A percentile compares a stretch with the other conserved stretches of the same genome.
Evolutionary conservation across 2,329 filamentous ascomycete genomes (phyloP).

Genomic region (Aureobasidium sp.): DNA sequence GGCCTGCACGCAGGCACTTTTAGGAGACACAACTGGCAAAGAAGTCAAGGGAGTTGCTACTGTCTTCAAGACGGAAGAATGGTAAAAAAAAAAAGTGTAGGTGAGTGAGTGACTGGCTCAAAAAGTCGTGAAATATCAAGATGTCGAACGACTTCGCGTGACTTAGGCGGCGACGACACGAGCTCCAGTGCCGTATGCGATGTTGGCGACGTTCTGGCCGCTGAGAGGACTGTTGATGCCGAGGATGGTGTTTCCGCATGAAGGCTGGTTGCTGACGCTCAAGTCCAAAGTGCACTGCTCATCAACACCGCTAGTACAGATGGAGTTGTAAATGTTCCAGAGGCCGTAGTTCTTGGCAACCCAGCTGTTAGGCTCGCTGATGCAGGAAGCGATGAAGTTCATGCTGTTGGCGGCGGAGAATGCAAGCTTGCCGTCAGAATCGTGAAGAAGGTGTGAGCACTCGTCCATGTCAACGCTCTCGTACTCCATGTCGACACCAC

Average conservation of each 20-base stretch:
- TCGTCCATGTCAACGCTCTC: conserved; percentile 41
- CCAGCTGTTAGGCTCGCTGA: conserved; percentile 36
- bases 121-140: not conserved
- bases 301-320: conserved; percentile 24
- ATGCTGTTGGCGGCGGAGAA: conserved; percentile 51
- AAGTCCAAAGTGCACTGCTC: conserved; percentile 24
- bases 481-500: conserved; percentile 45
- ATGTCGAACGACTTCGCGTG: not conserved
- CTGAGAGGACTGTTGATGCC: conserved; percentile 20
- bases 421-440: conserved; percentile 38
- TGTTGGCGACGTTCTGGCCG: conserved; percentile 20
- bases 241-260: conserved; percentile 20
- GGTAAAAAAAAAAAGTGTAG: conserved; percentile 1
- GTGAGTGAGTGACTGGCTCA: not conserved
- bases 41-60: not conserved
- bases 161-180: conserved; percentile 11
- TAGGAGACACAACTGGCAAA: too few relatives aligned
- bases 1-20: conserved; percentile 3
- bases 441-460: conserved; percentile 42
- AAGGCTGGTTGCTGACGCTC: conserved; percentile 23
- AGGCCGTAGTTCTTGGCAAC: conserved; percentile 43
- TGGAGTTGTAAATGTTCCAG: conserved; percentile 44
- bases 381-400: conserved; percentile 39
- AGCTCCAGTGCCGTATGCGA: conserved; percentile 22
- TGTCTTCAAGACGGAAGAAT: conserved; percentile 6